phyloP scores from a whole-genome alignment of 768 basidiomycete genomes.

The Lepiota brunneoincarnata region DNA sequence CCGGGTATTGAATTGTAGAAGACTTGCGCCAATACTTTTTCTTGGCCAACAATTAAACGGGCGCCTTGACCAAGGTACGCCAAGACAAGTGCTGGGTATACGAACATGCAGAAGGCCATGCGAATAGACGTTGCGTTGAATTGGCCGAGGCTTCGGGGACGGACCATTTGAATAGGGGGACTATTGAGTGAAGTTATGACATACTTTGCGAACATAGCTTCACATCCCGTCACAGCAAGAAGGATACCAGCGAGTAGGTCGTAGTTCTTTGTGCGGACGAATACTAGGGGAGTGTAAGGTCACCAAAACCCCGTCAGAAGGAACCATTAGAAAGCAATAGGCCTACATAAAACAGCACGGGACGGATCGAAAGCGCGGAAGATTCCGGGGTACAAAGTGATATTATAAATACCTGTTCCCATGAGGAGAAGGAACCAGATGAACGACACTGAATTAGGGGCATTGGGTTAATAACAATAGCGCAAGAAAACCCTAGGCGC shows the following conservation, averaged over 20 bases:
- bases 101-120: conserved; percentile 50
- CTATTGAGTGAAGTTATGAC: conserved; percentile 14
- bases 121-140: conserved; percentile 63
- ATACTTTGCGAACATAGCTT: conserved; percentile 67
- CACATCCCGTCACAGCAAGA: conserved; percentile 65
- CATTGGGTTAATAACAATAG: background rate
- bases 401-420: conserved; percentile 51
- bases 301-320: too few species aligned
- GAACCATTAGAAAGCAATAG: background rate
- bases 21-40: conserved; percentile 46
- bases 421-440: conserved; percentile 48
- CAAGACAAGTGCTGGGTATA: conserved; percentile 59
- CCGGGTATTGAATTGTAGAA: conserved; percentile 71
- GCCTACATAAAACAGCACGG: conserved; percentile 51
- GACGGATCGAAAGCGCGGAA: conserved; percentile 64
- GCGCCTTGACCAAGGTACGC: conserved; percentile 76
- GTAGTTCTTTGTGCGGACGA: conserved; percentile 62
- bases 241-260: conserved; percentile 62
- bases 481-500: conserved; percentile 12
- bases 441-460: conserved; percentile 20
- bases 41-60: conserved; percentile 50
- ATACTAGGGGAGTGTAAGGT: conserved; percentile 44
- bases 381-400: conserved; percentile 45
- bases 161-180: background rate
- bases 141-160: conserved; percentile 54